These are phyloP conservation scores for Scutellaria baicalensis DNA, from an alignment of 257 asterid genomes.

Conservation along the genomic window DNA sequence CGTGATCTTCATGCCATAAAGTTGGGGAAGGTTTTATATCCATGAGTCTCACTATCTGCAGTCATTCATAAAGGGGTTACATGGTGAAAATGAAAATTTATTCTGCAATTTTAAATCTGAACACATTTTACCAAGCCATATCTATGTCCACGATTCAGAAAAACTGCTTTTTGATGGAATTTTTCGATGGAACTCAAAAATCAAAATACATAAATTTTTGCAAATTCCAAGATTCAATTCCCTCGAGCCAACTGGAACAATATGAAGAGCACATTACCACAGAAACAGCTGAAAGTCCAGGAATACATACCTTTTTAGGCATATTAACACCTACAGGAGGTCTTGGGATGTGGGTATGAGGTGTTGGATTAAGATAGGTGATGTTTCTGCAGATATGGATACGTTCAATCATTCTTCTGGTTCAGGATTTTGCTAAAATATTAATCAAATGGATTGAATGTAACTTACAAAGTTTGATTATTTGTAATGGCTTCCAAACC, in stretches of 20 bases:
- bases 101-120: too few relatives aligned
- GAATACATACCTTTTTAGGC: slow-evolving; percentile 61
- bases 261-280: neutral
- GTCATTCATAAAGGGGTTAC: neutral
- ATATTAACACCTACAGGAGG: slow-evolving; percentile 63
- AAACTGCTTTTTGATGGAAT: too few relatives aligned
- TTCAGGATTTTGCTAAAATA: neutral
- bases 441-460: neutral
- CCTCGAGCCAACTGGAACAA: neutral
- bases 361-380: slow-evolving; percentile 74
- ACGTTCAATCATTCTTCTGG: slow-evolving; percentile 2
- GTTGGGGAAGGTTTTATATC: slow-evolving; percentile 77
- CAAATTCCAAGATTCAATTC: too few relatives aligned
- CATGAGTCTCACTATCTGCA: slow-evolving; percentile 52
- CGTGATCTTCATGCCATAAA: slow-evolving; percentile 88
- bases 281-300: neutral
- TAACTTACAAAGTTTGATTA: slow-evolving; percentile 70
- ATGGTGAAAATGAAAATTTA: neutral
- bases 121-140: neutral
- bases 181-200: too few relatives aligned
- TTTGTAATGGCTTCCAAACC: slow-evolving; percentile 46
- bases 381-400: slow-evolving; percentile 58
- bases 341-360: slow-evolving; percentile 65
- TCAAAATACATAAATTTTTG: too few relatives aligned
- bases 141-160: neutral